Evolutionary conservation across 352 stramenopile genomes (phyloP).

Genomic region (Phytophthora podocarpi): DNA sequence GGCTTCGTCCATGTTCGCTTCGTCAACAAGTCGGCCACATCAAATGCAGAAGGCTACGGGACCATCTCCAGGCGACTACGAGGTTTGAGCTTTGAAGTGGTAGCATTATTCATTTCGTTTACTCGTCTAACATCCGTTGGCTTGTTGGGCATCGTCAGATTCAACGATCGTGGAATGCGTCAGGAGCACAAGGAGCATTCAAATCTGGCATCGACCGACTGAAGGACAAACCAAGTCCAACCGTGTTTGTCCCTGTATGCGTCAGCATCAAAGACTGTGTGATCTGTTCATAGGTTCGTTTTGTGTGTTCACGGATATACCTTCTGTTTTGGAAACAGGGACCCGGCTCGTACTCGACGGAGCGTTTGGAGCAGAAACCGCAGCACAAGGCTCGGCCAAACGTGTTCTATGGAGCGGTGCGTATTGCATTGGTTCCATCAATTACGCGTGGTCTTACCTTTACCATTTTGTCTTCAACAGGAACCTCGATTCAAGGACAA

Average conservation of each 20-base stretch:
- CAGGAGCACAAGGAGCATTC: conserved; percentile 66
- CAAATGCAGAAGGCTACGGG: conserved; percentile 31
- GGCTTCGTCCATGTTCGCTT: conserved; percentile 69
- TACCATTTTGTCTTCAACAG: conserved; percentile 28
- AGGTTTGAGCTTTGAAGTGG: conserved; percentile 49
- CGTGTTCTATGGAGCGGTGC: conserved; percentile 69
- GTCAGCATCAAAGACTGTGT: neutral
- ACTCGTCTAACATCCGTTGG: neutral
- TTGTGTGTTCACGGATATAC: neutral
- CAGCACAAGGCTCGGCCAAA: conserved; percentile 70
- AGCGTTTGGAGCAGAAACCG: conserved; percentile 49
- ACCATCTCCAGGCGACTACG: conserved; percentile 75
- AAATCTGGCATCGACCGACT: conserved; percentile 69
- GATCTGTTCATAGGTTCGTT: neutral
- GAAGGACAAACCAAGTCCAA: conserved; percentile 38
- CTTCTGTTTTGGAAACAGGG: conserved; percentile 38
- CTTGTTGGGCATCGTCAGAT: conserved; percentile 43
- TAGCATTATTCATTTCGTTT: neutral
- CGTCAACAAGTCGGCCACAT: conserved; percentile 63
- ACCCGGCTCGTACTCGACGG: conserved; percentile 60
- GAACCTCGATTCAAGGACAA: conserved; percentile 78
- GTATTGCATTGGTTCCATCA: conserved; percentile 6
- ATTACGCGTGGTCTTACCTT: neutral
- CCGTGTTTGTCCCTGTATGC: conserved; percentile 53
- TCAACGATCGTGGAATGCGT: conserved; percentile 62